Percentiles rank a stretch among this genome's conserved stretches.
These are phyloP conservation scores for Emericellopsis cladophorae DNA, from an alignment of 2,329 filamentous ascomycete genomes.

Conservation along the genomic window DNA sequence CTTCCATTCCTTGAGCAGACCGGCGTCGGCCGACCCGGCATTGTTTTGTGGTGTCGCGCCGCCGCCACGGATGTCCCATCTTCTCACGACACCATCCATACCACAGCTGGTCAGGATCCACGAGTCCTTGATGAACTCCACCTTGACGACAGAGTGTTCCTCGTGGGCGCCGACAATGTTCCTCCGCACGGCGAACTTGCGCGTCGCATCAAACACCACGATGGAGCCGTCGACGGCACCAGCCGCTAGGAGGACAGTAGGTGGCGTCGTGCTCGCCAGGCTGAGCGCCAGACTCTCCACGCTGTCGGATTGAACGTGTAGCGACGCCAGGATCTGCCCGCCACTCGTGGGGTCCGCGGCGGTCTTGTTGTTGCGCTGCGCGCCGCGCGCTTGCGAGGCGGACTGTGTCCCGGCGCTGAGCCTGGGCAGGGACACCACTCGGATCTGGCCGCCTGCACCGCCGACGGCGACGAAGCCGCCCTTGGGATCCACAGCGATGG, in stretches of 20 bases:
- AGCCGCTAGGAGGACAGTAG: constrained; percentile 45
- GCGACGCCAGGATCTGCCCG: constrained; percentile 61
- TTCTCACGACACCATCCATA: constrained; percentile 79
- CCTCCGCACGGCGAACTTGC: constrained; percentile 75
- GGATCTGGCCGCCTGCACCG: constrained; percentile 76
- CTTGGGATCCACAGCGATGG: constrained; percentile 69
- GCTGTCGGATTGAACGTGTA: constrained; percentile 64
- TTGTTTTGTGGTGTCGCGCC: constrained; percentile 15
- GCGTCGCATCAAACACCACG: constrained; percentile 73
- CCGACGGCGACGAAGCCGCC: constrained; percentile 74
- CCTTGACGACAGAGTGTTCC: constrained; percentile 81
- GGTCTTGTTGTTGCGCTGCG: constrained; percentile 16
- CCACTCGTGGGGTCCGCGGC: constrained; percentile 22
- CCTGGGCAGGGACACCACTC: constrained; percentile 72
- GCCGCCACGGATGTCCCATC: constrained; percentile 68
- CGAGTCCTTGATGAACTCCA: constrained; percentile 62
- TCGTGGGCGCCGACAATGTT: constrained; percentile 76
- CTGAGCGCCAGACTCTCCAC: constrained; percentile 66
- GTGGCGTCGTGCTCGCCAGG: constrained; percentile 21
- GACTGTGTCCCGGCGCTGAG: constrained; percentile 17
- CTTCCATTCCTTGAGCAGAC: constrained; percentile 75
- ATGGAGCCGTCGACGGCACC: constrained; percentile 67
- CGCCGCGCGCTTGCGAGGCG: constrained; percentile 9
- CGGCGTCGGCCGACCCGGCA: constrained; percentile 29
- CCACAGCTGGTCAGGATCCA: constrained; percentile 79